Conservation (phyloP, 495 filamentous ascomycete genomes). For the Paragyromitra xinjiangensis region DNA sequence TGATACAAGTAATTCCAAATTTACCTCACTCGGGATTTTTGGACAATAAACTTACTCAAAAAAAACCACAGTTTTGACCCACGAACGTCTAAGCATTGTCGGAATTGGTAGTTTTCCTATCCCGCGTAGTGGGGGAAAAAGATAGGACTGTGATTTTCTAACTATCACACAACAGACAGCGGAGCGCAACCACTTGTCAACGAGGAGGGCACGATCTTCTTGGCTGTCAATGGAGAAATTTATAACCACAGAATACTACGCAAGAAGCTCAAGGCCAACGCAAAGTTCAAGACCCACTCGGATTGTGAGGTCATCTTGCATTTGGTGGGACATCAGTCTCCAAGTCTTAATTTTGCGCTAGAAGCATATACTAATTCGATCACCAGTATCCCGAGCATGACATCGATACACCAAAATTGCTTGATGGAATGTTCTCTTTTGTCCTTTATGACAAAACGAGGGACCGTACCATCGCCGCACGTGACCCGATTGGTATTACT, state of each 20-base stretch:
- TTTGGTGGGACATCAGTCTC: slow-evolving; percentile 69
- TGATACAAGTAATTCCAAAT: slow-evolving; percentile 76
- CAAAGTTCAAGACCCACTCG: slow-evolving; percentile 96
- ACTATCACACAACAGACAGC: slow-evolving; percentile 68
- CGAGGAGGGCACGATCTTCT: slow-evolving; percentile 82
- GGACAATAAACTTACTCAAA: slow-evolving; percentile 55
- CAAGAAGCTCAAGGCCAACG: slow-evolving; percentile 78
- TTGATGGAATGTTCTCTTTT: slow-evolving; percentile 99
- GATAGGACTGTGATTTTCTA: slow-evolving; percentile 33
- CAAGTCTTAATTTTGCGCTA: slow-evolving; percentile 3
- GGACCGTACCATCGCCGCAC: slow-evolving; percentile 89
- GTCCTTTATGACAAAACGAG: slow-evolving; percentile 93
- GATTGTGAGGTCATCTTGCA: slow-evolving; percentile 99
- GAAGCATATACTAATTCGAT: slow-evolving; percentile 52
- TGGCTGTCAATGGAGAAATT: slow-evolving; percentile 99
- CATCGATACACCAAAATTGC: slow-evolving; percentile 88
- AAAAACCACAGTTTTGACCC: slow-evolving; percentile 78
- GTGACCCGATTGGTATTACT: slow-evolving; percentile 96
- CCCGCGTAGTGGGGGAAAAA: neutral
- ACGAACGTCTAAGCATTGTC: slow-evolving; percentile 97
- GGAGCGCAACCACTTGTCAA: slow-evolving; percentile 95
- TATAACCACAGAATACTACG: slow-evolving; percentile 97
- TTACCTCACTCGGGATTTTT: neutral
- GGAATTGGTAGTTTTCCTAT: slow-evolving; percentile 78
- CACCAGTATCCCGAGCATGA: slow-evolving; percentile 88